Percentiles rank a stretch among this genome's conserved stretches.
These are phyloP conservation scores for Allantophomopsis cytisporea DNA, from an alignment of 2,329 filamentous ascomycete species.

Conservation along the genomic window DNA sequence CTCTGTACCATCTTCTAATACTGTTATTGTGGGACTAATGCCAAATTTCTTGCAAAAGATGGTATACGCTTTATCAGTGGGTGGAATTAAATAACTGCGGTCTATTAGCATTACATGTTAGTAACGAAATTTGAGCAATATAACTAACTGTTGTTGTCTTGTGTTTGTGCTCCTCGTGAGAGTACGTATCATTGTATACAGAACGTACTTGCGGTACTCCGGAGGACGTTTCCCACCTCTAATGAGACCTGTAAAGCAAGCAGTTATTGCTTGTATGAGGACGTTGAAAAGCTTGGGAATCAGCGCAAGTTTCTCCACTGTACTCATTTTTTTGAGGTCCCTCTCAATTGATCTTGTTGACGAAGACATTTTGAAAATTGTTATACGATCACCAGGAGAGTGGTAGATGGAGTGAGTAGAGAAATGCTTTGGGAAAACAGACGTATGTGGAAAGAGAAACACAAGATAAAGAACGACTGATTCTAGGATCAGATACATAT, in stretches of 20 bases:
- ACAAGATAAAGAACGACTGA: too few relatives aligned
- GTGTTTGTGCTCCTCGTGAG: conserved; percentile 3
- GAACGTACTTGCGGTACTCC: conserved; percentile 8
- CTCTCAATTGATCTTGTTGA: neutral
- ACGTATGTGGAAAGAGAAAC: too few relatives aligned
- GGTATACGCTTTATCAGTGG: conserved; percentile 5
- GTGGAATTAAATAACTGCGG: too few relatives aligned
- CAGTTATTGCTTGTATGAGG: conserved; percentile 6
- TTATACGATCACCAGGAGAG: too few relatives aligned
- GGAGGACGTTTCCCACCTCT: conserved; percentile 5
- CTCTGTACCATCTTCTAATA: conserved; percentile 22
- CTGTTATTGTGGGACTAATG: conserved; percentile 9
- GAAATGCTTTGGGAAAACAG: too few relatives aligned
- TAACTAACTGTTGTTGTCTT: conserved; percentile 6
- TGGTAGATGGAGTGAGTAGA: too few relatives aligned
- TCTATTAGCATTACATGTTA: too few relatives aligned
- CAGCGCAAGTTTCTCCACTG: conserved; percentile 11
- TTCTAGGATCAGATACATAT: too few relatives aligned
- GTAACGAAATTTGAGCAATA: conserved; percentile 8
- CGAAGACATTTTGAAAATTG: neutral
- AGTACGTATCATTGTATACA: conserved; percentile 7
- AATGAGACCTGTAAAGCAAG: conserved; percentile 8
- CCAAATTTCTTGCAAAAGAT: conserved; percentile 10
- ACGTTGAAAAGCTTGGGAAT: conserved; percentile 6
- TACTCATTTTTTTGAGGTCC: neutral